Evolutionary conservation across 2,329 filamentous ascomycete species (phyloP), one percentile per base, ranked within the genome.

Genomic region (Ramularia endophylla): DNA sequence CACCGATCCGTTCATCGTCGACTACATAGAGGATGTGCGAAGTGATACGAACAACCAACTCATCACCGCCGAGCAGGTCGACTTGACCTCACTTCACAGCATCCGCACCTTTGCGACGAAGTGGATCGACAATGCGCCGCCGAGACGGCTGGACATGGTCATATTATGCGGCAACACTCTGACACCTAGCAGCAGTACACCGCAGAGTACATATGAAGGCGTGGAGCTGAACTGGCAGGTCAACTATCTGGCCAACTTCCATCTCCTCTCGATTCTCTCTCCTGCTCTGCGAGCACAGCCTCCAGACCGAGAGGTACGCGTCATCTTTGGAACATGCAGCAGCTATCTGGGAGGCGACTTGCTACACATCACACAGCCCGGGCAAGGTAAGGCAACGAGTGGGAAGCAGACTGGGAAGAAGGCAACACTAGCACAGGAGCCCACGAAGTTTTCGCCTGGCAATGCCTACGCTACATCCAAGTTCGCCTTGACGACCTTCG

Each of bases 71-170:
- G 92, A 98, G 65, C 86, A 95, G 66, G 87, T 95, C 55, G 88
- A 98, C 60, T 77, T 98, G 19, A 70, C 83, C 9, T 90, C 84
- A 12, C 72, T 98, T n/a, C 80, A 95, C 63, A 94, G 86, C 63
- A 83, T 98, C 55, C 85, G 92, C 28, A 75, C 82, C 48, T 98
- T 98, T 62, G 92, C 92, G 9, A 98, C 92, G 0, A 90, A 87
- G 69, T 98, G 94, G 90, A 87, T 98, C 52, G 90, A 98, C 64
- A 97, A 95, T 63, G 78, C 85, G 16, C 90, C 92, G 2, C 87
- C 89, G 7, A 76, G 94, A 42, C 75, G 94, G 35, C 70, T 98
- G 5, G 92, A 98, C 63, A 89, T 90, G 80, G 71, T 98, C 34
- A 77, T 98, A 15, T 74, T 98, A 13, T 95, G 88, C 63, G 92